Conservation (phyloP, 1,139 yeast genomes). For the Candida sp. region DNA sequence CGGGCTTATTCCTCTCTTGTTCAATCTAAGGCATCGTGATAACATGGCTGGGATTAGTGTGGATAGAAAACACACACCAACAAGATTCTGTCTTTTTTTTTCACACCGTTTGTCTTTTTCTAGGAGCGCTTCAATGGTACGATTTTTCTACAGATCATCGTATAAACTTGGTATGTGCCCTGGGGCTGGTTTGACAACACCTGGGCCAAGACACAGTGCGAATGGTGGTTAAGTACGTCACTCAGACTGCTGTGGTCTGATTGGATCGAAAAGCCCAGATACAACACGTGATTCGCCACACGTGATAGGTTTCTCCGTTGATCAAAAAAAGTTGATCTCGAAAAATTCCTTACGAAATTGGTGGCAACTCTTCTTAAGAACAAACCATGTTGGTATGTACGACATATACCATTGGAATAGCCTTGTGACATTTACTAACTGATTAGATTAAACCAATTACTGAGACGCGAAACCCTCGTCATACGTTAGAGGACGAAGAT, state of each 20-base stretch:
- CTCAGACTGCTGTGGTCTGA: too few relatives aligned
- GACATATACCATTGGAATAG: background rate
- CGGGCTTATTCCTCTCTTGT: background rate
- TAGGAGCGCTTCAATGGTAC: too few relatives aligned
- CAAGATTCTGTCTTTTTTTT: background rate
- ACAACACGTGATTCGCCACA: background rate
- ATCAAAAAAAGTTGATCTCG: background rate
- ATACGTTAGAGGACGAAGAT: slow-evolving; percentile 52
- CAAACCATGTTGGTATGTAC: slow-evolving; percentile 10
- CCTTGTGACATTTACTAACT: background rate
- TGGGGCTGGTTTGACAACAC: too few relatives aligned
- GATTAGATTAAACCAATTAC: slow-evolving; percentile 58
- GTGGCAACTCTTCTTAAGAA: background rate
- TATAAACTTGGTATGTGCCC: too few relatives aligned
- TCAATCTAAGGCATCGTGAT: background rate
- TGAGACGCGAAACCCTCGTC: slow-evolving; percentile 57
- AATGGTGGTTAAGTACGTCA: too few relatives aligned
- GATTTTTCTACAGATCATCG: too few relatives aligned
- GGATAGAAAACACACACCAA: background rate
- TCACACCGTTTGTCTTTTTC: too few relatives aligned
- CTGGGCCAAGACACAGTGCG: too few relatives aligned
- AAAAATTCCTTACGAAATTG: background rate
- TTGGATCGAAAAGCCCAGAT: background rate
- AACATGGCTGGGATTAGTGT: background rate
- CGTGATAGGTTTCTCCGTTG: background rate